Base-by-base conservation (phyloP, 345 rosid genomes). In the Dovyalis caffra region DNA sequence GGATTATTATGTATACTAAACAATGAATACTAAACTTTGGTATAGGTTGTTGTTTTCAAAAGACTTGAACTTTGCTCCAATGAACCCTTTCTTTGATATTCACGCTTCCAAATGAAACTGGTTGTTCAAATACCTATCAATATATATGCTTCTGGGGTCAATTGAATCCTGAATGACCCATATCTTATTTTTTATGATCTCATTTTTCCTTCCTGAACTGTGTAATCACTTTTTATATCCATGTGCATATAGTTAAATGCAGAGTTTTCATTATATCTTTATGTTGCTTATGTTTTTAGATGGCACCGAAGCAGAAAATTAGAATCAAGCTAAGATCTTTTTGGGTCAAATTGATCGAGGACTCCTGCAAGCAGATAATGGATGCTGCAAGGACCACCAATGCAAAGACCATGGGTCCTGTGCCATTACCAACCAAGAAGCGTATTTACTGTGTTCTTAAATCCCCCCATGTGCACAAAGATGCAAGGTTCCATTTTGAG, bases 401-500 rank as follows among this genome's bases (percentile, higher is more conserved):
- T 62, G 99, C 98, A 1, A 93, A 91, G 85, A 93, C 98, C 47
- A 90, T 90, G 95, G 98, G 98, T 28, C 96, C 97, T 37, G 98
- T 95, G 77, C 99, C 98, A 0, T 83, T 93, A 76, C 99, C 97
- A 0, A 95, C 99, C 63, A 95, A 93, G 92, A 95, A 80, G 81
- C 84, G 94, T 49, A 35, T 93, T 77, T 93, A 89, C 77, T 95
- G 99, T 88, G 96, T 95, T 73, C 98, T 95, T 63, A 93, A 91
- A 85, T 95, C 99, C 62, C 98, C 98, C 21, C 98, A 95, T n/a
- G 99, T 95, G 63, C 94, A 93, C 88, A 93, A 95, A 86, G 99
- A 95, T 73, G 99, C 99, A 34, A 86, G 99, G 86, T 93, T 93
- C 74, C 98, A 95, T 80, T 93, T 93, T 76, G 98, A 95, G 85